phyloP scores from a whole-genome alignment of 805 yeast species.

The Spathaspora girioi region DNA sequence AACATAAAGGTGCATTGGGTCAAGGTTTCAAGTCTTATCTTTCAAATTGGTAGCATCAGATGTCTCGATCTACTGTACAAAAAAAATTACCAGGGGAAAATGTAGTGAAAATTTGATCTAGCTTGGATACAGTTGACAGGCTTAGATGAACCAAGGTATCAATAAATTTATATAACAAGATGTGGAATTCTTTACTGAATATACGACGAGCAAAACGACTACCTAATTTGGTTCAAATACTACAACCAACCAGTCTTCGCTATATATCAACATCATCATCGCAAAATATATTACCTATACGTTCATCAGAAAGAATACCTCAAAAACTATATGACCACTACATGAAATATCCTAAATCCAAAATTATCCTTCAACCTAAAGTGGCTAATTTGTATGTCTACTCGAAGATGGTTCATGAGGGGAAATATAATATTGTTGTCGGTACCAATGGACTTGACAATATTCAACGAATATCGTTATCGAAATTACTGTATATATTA shows the following conservation, averaged over 20 bases:
- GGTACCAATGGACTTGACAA: background rate
- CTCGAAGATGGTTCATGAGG: background rate
- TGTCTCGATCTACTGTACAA: background rate
- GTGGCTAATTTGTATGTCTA: constrained; percentile 3
- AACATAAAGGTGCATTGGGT: no score
- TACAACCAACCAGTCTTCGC: background rate
- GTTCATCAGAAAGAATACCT: constrained; percentile 5
- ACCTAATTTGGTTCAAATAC: background rate
- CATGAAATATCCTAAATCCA: background rate
- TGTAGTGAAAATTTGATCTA: background rate
- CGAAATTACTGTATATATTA: constrained; percentile 6
- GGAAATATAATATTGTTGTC: background rate
- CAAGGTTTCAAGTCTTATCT: no score
- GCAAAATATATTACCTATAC: background rate
- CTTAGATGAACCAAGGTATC: background rate
- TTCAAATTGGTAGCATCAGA: background rate
- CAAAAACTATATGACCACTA: constrained; percentile 2
- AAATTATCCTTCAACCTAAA: constrained; percentile 5
- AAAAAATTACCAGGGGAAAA: background rate
- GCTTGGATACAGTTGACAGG: background rate
- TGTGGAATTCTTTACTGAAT: background rate
- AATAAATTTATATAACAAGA: background rate
- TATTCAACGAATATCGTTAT: background rate
- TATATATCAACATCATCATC: background rate
- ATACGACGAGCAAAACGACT: background rate